Base-by-base conservation (phyloP, 2,329 filamentous ascomycete species). In the Pseudogymnoascus sp. region DNA sequence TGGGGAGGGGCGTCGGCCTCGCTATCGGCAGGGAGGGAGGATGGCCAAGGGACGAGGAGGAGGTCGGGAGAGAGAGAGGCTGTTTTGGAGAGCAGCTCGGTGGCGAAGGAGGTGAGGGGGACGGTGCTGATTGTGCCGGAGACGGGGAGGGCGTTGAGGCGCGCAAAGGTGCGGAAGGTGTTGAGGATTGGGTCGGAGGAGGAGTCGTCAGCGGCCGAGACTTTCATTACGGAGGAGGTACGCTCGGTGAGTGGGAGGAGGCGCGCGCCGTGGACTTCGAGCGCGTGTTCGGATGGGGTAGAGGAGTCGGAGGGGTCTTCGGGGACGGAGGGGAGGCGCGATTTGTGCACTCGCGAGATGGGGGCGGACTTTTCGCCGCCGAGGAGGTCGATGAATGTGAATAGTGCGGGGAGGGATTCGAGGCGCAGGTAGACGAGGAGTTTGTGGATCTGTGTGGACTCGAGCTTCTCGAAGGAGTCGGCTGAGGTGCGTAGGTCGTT, bases 191-290 rank as follows among this genome's bases (percentile, higher is more conserved):
- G 91, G 70, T 98, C 93, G 70, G 84, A 82, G 6, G 83, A 80
- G 26, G 84, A 84, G 65, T 86, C 83, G 59, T 95, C 90, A 2
- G 88, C 82, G 71, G 96, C 91, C 0, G 91, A 88, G 10, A 96
- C 91, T 69, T 91, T 89, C 93, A 98, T 98, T 69, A 97, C 93
- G 16, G 92, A 93, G 0, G 93, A 97, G 43, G 91, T 89, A 82
- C 93, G 91, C 70, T 97, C 93, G 0, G 91, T 96, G 11, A 98
- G 83, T 72, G 96, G 90, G 59, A 96, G 77, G 14, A 98, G 82
- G 12, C 93, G 89, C n/a, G 96, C 78, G 33, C 92, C 93, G 70
- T 96, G 91, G 63, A 67, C 64, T 63, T 68, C 68, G 63, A 66
- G 68, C 24, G 66, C 65, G 60, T 66, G 46, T 61, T 66, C 68